Conservation (phyloP, 2,329 filamentous ascomycete genomes). For the Alternaria angustiovoidea region DNA sequence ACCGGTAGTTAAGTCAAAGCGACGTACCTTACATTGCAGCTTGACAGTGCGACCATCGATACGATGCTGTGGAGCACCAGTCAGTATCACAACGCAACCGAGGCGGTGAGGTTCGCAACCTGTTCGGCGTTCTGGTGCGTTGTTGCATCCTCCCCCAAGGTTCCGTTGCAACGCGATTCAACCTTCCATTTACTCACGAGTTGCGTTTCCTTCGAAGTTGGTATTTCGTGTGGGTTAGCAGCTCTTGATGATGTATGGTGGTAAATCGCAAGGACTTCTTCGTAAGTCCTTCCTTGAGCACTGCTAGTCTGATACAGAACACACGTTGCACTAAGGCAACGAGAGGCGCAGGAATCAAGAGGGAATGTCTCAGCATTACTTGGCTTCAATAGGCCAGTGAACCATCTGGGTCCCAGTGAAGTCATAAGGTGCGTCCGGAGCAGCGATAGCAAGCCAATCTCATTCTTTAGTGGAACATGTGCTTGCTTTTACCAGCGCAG, state of each 20-base stretch:
- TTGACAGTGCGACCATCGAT: conserved; percentile 16
- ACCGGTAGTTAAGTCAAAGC: background rate
- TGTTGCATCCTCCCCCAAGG: background rate
- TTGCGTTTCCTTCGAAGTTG: background rate
- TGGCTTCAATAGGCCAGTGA: background rate
- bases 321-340: conserved; percentile 5
- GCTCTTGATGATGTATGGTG: background rate
- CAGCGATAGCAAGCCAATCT: conserved; percentile 1
- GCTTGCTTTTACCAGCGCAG: background rate
- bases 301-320: background rate
- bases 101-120: conserved; percentile 20
- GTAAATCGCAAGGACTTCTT: background rate
- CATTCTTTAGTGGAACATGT: conserved; percentile 3
- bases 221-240: background rate
- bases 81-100: conserved; percentile 10
- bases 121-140: background rate
- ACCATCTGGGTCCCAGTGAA: conserved; percentile 9
- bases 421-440: conserved; percentile 1
- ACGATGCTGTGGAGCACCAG: conserved; percentile 12
- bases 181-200: background rate
- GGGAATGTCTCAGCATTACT: conserved; percentile 4
- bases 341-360: background rate
- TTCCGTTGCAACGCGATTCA: background rate
- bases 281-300: background rate
- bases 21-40: conserved; percentile 23